Evolutionary conservation across 208 protist genomes (phyloP).

Genomic region (Acanthamoeba quina): DNA sequence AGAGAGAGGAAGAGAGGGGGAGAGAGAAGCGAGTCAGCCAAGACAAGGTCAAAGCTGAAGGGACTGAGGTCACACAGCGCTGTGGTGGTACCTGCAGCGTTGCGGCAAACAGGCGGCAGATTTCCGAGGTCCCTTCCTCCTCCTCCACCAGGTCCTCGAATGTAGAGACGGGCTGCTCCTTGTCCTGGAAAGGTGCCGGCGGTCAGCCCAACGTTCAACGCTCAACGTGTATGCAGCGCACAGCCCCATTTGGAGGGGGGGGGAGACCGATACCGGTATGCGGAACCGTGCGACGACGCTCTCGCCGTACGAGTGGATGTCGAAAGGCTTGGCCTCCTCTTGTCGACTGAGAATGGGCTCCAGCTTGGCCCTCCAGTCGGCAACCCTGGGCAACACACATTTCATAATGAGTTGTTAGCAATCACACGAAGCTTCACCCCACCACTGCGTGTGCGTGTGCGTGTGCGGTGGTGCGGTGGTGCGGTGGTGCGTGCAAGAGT

Average conservation of each 20-base stretch:
- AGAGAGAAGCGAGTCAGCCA: background rate
- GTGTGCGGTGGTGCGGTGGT: too few relatives aligned
- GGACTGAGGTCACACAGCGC: too few relatives aligned
- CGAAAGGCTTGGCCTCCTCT: conserved; percentile 72
- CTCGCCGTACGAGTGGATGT: conserved; percentile 80
- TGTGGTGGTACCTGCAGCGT: conserved; percentile 35
- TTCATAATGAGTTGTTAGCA: conserved; percentile 14
- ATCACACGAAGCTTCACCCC: background rate
- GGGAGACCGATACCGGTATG: background rate
- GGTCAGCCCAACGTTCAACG: background rate
- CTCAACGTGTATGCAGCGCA: background rate
- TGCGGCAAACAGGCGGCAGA: conserved; percentile 66
- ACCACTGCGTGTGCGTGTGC: background rate
- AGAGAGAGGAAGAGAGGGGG: background rate
- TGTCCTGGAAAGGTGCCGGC: background rate
- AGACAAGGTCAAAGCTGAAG: background rate
- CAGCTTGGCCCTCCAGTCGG: conserved; percentile 80
- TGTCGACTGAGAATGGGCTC: conserved; percentile 78
- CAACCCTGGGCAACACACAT: conserved; percentile 36
- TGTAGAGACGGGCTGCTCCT: conserved; percentile 6
- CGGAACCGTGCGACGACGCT: conserved; percentile 70
- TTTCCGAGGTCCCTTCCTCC: conserved; percentile 43
- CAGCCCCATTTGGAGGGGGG: background rate
- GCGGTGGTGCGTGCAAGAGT: too few relatives aligned
- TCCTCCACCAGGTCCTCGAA: conserved; percentile 55